Evolutionary conservation across 805 yeast species (phyloP), one percentile per base, ranked within the genome.

Genomic region (Pichia occidentalis): DNA sequence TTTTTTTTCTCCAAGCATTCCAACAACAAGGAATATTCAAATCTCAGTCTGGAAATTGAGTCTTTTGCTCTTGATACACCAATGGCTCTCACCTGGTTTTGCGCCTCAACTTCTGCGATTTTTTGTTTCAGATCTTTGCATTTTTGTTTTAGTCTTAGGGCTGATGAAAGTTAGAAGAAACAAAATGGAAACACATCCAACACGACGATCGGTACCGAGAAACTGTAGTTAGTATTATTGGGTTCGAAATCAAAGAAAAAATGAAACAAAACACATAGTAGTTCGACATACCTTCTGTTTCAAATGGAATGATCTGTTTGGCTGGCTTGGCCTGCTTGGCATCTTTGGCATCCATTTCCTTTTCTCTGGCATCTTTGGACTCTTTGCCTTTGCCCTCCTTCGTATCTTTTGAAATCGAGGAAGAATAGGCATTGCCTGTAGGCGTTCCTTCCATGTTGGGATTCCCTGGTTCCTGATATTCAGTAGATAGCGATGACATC

Each of bases 11-110:
- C 97, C 29, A 92, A 68, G 43, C 84, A 70, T 55, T 90, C 96
- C 30, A 88, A 62, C 22, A 92, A 63, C 10, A 90, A 64, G 2
- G 88, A 73, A 52, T 92, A 82, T 54, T 92, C 97, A 31, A 87
- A 69, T 41, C 95, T 73, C 32, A 85, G 66, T 46, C 97, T 66
- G 49, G 85, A 76, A 24, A 88, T 77, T 7, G 87, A 75, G 20
- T 76, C 70, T 46, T 84, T 76, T 10, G 94, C 79, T 49, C 95
- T 74, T 12, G 80, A 73, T 24, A 92, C 75, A 2, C 92, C 84
- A 22, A 86, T 61, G 1, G 87, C 72, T 37, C 86, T 75, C 7
- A 77, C 63, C 54, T 85, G 92, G 57, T 87, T 90, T 51, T 77
- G 76, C 37, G 75, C 78, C 52, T 86, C 94, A 23, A 87, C 70